A percentile compares a stretch with the other conserved stretches of the same genome.
Conservation (phyloP, 192 early-diverging fungal species). For the Coemansia sp. region DNA sequence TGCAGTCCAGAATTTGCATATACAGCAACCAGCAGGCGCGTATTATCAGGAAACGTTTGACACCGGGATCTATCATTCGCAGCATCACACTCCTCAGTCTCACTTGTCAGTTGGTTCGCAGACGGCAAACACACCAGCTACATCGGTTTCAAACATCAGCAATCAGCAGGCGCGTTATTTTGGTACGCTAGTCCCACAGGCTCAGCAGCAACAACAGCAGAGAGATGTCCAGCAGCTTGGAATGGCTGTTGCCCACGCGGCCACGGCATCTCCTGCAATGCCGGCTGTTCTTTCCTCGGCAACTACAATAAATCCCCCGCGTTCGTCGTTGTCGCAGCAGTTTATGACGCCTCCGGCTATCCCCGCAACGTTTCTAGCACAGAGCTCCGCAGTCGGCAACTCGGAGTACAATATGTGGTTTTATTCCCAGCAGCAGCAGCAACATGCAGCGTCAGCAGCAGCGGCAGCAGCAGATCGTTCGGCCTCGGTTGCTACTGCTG, state of each 20-base stretch:
- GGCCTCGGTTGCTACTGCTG: constrained; percentile 14
- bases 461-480: constrained; percentile 27
- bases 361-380: constrained; percentile 43
- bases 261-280: constrained; percentile 9
- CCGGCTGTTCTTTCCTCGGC: constrained; percentile 8
- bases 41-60: constrained; percentile 17
- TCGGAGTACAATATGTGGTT: constrained; percentile 45
- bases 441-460: background rate
- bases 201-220: constrained; percentile 7
- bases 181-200: background rate
- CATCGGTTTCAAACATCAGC: constrained; percentile 13
- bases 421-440: constrained; percentile 38
- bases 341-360: constrained; percentile 40
- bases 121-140: constrained; percentile 5
- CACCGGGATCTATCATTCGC: constrained; percentile 3
- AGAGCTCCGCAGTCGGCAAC: constrained; percentile 26
- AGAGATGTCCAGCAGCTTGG: constrained; percentile 23
- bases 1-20: constrained; percentile 10
- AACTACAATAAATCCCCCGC: constrained; percentile 15
- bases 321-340: constrained; percentile 25
- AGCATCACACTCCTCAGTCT: constrained; percentile 17
- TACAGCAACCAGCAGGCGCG: constrained; percentile 11
- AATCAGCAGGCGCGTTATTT: constrained; percentile 15
- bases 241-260: constrained; percentile 14
- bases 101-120: constrained; percentile 19